phyloP scores from a whole-genome alignment of 495 filamentous ascomycete species.

The Cenococcum geophilum region DNA sequence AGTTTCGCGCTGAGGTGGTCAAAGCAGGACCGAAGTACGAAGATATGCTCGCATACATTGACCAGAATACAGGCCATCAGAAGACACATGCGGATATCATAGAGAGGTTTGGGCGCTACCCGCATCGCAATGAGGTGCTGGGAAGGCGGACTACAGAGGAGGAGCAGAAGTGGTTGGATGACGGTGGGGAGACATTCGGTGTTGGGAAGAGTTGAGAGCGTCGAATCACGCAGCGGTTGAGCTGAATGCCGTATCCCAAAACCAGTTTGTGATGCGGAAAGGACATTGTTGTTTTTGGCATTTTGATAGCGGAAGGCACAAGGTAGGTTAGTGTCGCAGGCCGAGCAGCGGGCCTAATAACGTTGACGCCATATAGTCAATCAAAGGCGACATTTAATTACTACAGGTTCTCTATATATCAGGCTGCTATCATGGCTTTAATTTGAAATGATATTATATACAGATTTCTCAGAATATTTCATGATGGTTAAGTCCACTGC shows the following conservation, averaged over 20 bases:
- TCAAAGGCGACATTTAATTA: background rate
- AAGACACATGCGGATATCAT: slow-evolving; percentile 35
- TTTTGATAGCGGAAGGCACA: too few species aligned
- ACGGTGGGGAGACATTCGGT: slow-evolving; percentile 40
- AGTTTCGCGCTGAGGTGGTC: slow-evolving; percentile 25
- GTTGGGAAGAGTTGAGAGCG: slow-evolving; percentile 6
- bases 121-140: slow-evolving; percentile 38
- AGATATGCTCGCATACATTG: slow-evolving; percentile 6
- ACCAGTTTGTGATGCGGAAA: too few species aligned
- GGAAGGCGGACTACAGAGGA: slow-evolving; percentile 36
- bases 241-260: too few species aligned
- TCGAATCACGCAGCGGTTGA: background rate
- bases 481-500: too few species aligned
- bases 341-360: background rate
- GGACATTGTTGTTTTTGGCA: too few species aligned
- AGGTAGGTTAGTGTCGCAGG: too few species aligned
- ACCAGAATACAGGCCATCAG: slow-evolving; percentile 15
- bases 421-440: too few species aligned
- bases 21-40: slow-evolving; percentile 17
- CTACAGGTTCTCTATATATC: background rate
- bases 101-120: slow-evolving; percentile 41
- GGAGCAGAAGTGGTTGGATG: slow-evolving; percentile 34
- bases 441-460: too few species aligned
- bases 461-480: too few species aligned
- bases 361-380: background rate